Evolutionary conservation across 768 basidiomycete species (phyloP).

Genomic region (Symmetrospora coprosmae): DNA sequence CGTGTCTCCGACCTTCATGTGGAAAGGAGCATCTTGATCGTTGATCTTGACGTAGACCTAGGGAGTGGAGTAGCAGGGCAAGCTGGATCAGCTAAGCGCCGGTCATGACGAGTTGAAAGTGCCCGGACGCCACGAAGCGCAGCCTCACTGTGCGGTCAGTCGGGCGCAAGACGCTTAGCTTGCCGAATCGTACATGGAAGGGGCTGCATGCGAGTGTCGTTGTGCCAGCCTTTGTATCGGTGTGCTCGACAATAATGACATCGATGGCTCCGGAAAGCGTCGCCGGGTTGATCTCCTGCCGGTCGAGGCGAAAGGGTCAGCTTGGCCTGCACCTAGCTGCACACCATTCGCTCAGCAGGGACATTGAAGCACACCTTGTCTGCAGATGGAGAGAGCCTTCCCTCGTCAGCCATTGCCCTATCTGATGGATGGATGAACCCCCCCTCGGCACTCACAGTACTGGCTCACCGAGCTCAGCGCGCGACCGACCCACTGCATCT

Average conservation of each 20-base stretch:
- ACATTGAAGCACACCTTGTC: not conserved
- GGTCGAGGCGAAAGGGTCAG: not conserved
- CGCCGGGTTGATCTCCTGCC: slow-evolving; percentile 61
- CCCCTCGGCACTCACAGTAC: slow-evolving; percentile 4
- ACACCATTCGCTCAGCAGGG: not conserved
- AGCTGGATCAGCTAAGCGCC: not conserved
- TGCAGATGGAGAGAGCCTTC: not conserved
- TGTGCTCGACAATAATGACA: slow-evolving; percentile 82
- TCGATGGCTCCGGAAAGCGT: slow-evolving; percentile 97
- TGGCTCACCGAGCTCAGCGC: slow-evolving; percentile 21
- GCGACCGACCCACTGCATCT: slow-evolving; percentile 14
- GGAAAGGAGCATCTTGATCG: slow-evolving; percentile 69
- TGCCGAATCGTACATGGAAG: slow-evolving; percentile 94
- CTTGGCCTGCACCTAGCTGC: not conserved
- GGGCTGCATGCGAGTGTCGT: slow-evolving; percentile 74
- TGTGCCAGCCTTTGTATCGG: slow-evolving; percentile 40
- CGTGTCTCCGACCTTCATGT: slow-evolving; percentile 97
- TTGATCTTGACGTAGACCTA: slow-evolving; percentile 83
- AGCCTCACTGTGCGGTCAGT: slow-evolving; percentile 70
- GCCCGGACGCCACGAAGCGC: not conserved
- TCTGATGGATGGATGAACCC: not conserved
- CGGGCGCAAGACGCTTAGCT: slow-evolving; percentile 85
- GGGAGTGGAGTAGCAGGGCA: not conserved
- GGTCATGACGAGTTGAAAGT: not conserved
- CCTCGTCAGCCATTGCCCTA: not conserved